These are phyloP conservation scores for Solanum chiquidenum DNA, from an alignment of 257 asterid genomes.

Conservation along the genomic window DNA sequence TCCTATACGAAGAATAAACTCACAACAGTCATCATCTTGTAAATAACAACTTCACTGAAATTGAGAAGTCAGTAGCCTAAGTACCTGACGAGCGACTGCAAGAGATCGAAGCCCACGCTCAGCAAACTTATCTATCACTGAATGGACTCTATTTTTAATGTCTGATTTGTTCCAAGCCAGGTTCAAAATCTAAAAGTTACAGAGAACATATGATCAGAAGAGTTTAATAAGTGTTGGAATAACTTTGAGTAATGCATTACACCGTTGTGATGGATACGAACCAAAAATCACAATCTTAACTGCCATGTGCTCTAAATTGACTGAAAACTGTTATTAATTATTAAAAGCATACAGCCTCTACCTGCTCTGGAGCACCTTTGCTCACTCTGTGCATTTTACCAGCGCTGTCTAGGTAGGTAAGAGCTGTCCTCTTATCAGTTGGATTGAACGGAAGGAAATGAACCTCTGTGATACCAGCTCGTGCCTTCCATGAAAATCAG, in stretches of 20 bases:
- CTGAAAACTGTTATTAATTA: no score
- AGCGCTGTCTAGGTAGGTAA: constrained; percentile 38
- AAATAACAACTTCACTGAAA: neutral
- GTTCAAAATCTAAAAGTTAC: constrained; percentile 33
- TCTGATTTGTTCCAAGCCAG: constrained; percentile 35
- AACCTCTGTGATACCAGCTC: constrained; percentile 59
- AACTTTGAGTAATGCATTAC: neutral
- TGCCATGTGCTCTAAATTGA: neutral
- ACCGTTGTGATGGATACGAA: neutral
- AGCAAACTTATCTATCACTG: constrained; percentile 48
- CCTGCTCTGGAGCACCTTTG: constrained; percentile 84
- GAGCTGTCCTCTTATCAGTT: constrained; percentile 60
- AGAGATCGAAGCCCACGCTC: constrained; percentile 64
- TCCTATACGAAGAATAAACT: constrained; percentile 13
- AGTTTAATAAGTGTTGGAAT: neutral
- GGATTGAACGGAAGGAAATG: constrained; percentile 78
- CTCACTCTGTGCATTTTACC: constrained; percentile 67
- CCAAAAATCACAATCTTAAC: neutral
- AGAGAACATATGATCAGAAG: neutral
- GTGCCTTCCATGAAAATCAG: constrained; percentile 20
- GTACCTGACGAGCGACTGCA: constrained; percentile 50
- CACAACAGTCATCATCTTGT: neutral
- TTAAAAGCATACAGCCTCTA: neutral
- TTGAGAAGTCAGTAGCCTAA: neutral
- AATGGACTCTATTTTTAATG: constrained; percentile 32